phyloP scores from a whole-genome alignment of 106 monocot genomes.

The Amphibolis antarctica region DNA sequence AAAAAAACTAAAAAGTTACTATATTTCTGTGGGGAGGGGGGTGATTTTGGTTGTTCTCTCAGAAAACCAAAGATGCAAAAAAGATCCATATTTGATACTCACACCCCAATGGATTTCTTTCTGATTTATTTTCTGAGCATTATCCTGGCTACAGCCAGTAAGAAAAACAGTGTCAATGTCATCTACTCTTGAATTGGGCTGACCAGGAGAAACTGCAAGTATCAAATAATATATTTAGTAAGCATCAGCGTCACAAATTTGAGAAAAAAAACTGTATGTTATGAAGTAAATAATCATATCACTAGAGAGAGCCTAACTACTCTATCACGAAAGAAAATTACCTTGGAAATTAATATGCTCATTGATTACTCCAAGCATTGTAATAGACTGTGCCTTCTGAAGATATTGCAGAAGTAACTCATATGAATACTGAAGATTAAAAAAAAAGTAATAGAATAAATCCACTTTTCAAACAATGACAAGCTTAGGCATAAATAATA shows the following conservation, averaged over 20 bases:
- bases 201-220: constrained; percentile 69
- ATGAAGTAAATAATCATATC: background rate
- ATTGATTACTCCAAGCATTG: constrained; percentile 93
- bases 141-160: constrained; percentile 57
- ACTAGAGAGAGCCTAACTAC: background rate
- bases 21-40: no score
- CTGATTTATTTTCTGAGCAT: constrained; percentile 79
- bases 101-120: constrained; percentile 98
- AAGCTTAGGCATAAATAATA: background rate
- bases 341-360: constrained; percentile 96
- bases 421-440: constrained; percentile 64
- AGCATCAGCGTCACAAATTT: background rate
- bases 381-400: constrained; percentile 69
- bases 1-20: no score
- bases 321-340: constrained; percentile 9
- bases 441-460: background rate
- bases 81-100: constrained; percentile 16
- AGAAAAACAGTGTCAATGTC: constrained; percentile 63
- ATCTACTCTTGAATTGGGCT: constrained; percentile 66
- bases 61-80: background rate
- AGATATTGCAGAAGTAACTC: constrained; percentile 80
- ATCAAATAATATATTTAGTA: constrained; percentile 2
- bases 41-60: no score
- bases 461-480: background rate
- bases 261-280: background rate